Percentiles rank a stretch among this genome's conserved stretches.
phyloP scores from a whole-genome alignment of 495 filamentous ascomycete species.

The Melanomma pulvis-pyrius region DNA sequence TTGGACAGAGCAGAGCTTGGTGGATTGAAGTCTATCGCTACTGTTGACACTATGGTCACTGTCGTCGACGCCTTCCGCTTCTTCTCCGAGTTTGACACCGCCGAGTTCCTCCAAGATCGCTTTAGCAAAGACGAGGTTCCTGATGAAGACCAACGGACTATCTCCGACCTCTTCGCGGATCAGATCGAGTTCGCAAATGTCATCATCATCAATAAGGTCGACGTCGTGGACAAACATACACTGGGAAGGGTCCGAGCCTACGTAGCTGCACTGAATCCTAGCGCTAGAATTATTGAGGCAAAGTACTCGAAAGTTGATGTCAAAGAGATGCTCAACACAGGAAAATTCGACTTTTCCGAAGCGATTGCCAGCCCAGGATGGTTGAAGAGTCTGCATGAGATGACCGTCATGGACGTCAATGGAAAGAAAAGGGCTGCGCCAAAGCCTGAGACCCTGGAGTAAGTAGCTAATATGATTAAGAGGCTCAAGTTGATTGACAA shows the following conservation, averaged over 20 bases:
- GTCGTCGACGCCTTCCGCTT: conserved; percentile 64
- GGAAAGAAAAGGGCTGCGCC: conserved; percentile 53
- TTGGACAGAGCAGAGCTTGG: conserved; percentile 48
- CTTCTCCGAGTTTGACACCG: conserved; percentile 59
- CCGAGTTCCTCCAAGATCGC: conserved; percentile 59
- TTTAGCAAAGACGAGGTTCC: conserved; percentile 45
- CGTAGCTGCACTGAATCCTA: conserved; percentile 54
- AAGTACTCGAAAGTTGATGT: conserved; percentile 54
- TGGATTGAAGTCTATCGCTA: conserved; percentile 56
- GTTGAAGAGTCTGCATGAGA: conserved; percentile 56
- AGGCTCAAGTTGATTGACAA: no score
- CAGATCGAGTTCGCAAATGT: conserved; percentile 67
- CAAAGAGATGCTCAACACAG: conserved; percentile 55
- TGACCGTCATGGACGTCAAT: conserved; percentile 50
- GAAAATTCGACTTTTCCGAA: conserved; percentile 51
- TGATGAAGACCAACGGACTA: conserved; percentile 61
- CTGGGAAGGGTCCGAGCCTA: conserved; percentile 50
- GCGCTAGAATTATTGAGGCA: conserved; percentile 54
- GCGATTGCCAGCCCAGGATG: conserved; percentile 53
- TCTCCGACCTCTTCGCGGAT: conserved; percentile 63
- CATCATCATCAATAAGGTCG: conserved; percentile 60
- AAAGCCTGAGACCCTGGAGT: conserved; percentile 60
- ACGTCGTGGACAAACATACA: conserved; percentile 48
- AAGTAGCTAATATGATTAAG: no score
- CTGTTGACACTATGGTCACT: conserved; percentile 62